Evolutionary conservation across 2,329 filamentous ascomycete genomes (phyloP), one percentile per base, ranked within the genome.

Genomic region (Torrubiellomyces zombiae): DNA sequence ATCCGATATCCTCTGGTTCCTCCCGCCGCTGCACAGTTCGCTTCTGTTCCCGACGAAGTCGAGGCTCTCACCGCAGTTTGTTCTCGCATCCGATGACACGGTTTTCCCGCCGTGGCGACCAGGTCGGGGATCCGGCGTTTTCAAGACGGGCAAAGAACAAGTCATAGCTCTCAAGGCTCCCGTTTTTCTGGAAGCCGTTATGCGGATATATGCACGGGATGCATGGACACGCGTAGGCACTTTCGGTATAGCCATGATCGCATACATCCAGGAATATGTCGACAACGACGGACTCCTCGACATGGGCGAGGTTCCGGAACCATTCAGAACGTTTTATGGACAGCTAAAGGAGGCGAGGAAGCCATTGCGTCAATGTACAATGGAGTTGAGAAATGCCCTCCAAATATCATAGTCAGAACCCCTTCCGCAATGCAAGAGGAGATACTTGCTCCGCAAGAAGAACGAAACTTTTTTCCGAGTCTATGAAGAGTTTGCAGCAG

Each of bases 201-300:
- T 27, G 20, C 25, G 20, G 6, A 11, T 27, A 14, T 27, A 12
- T 14, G 20, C 20, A 21, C 25, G 25, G 9, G 11, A 23, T 16
- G 4, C 16, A 13, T 5, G 11, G 13, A 24, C 14, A 7, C 17
- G 10, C 12, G 13, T 6, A 10, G 26, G 26, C 12, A 18, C 17
- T 18, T 28, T 28, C 21, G 12, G 21, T 11, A 21, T 24, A 4
- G 14, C 13, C 13, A 28, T 28, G 26, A 24, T 28, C 10, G 5
- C 9, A 7, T 24, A 24, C 9, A 9, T 24, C 14, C 14, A 6
- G 13, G 14, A 20, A 9, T 28, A 24, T 17, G 11, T 28, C 10
- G 26, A 28, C n/a, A 13, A 28, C 4, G 26, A 28, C 17, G 26
- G 21, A 14, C 14, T 20, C 14, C 8, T 28, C 18, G 26, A 28